Base-by-base conservation (phyloP, 257 asterid genomes). In the Henckelia pumila region DNA sequence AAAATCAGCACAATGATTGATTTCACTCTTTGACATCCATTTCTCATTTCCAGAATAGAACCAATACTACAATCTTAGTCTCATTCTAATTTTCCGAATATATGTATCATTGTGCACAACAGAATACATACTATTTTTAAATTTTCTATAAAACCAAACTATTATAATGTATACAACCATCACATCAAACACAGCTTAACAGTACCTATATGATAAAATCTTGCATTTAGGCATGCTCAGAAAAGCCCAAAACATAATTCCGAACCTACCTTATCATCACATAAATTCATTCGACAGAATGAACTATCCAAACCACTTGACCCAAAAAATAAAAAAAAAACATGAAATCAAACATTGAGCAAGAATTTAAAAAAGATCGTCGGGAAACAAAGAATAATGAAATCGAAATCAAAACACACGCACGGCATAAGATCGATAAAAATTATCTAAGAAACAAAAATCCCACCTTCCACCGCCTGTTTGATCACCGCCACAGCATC, bases 401-500 rank as follows among this genome's bases (percentile, higher is more conserved):
- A 30, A 71, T n/a, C n/a, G 47, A 57, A 30, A 68, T 32, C 61
- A 56, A 73, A 70, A 65, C 69, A 67, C 72, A 77, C 69, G 77
- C 75, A 73, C 10, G 19, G 28, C 71, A 70, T 40, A 33, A 23
- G 64, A 64, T 75, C 71, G 52, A 76, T 62, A 75, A 74, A 14
- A 78, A 75, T 59, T 71, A 70, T 63, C 60, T 59, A 72, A 40
- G 58, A 68, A 55, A 66, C 59, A 47, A 64, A 61, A 76, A 69
- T 35, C 82, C 79, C 73, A 82, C 94, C 83, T 78, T 80, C 82
- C 44, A 66, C 79, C 61, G 56, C 83, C 71, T 69, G 59, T 74
- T 82, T 82, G 40, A 70, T 92, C 58, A 73, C 79, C 76, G 62
- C 77, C 69, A 73, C 75, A 47, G 65, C 87, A 55, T 77, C 89